Evolutionary conservation across 73 alveolate genomes (phyloP).

Genomic region (Paramecium tetraurelia): DNA sequence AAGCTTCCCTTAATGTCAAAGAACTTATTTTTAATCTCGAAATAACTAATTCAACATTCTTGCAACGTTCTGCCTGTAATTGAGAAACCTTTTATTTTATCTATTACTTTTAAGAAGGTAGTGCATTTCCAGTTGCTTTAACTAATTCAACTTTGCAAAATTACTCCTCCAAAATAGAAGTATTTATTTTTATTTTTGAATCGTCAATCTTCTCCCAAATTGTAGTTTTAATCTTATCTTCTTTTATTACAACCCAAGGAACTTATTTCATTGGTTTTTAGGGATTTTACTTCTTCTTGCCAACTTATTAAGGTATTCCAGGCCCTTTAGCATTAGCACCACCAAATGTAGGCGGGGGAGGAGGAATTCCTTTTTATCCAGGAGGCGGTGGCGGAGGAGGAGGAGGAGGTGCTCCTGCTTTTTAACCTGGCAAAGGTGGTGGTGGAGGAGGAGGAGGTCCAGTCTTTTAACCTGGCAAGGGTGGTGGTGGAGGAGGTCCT

Average conservation of each 20-base stretch:
- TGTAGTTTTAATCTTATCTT: constrained; percentile 15
- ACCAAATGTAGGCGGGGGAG: not conserved
- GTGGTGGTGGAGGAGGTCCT: constrained; percentile 66
- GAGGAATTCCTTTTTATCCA: not conserved
- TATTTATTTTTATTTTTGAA: not conserved
- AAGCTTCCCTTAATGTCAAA: not conserved
- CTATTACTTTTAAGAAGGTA: not conserved
- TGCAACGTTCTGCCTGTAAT: not conserved
- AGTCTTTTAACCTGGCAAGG: not conserved
- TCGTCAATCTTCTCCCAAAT: constrained; percentile 35
- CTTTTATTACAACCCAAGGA: constrained; percentile 54
- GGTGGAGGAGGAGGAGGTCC: not conserved
- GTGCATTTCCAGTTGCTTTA: not conserved
- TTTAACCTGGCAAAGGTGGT: constrained; percentile 58
- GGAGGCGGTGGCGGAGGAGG: constrained; percentile 54
- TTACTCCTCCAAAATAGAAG: not conserved
- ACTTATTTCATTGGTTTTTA: constrained; percentile 53
- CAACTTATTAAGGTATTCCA: not conserved
- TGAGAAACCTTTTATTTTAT: not conserved
- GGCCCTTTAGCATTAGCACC: not conserved
- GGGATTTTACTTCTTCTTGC: constrained; percentile 18
- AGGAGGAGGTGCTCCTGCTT: not conserved
- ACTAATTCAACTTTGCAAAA: not conserved
- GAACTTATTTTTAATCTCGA: constrained; percentile 22
- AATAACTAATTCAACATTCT: constrained; percentile 39